Conservation (phyloP, 306 rosid genomes). For the Vicia faba region DNA sequence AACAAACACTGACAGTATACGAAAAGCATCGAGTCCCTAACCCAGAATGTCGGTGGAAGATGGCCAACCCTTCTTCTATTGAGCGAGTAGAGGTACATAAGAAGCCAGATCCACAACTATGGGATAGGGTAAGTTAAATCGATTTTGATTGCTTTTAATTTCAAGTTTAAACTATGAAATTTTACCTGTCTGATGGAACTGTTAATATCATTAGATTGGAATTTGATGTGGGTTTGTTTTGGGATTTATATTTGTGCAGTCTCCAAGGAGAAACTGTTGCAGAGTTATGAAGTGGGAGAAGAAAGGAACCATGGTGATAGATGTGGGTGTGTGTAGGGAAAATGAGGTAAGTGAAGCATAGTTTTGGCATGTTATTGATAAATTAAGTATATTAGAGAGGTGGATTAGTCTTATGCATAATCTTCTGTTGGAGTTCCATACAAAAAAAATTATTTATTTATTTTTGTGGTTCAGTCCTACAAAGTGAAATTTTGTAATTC, state of each 20-base stretch:
- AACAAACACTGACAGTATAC: slow-evolving; percentile 64
- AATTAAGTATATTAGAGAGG: slow-evolving; percentile 22
- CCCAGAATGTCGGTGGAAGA: slow-evolving; percentile 86
- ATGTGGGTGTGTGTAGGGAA: slow-evolving; percentile 74
- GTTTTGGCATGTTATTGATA: slow-evolving; percentile 16
- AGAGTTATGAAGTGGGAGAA: slow-evolving; percentile 55
- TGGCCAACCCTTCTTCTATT: slow-evolving; percentile 63
- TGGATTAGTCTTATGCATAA: slow-evolving; percentile 25
- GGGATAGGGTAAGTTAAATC: slow-evolving; percentile 79
- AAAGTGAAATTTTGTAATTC: slow-evolving; percentile 44
- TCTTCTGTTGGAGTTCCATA: slow-evolving; percentile 33
- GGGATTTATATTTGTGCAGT: slow-evolving; percentile 50
- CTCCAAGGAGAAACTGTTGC: slow-evolving; percentile 97
- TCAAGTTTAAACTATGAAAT: slow-evolving; percentile 1
- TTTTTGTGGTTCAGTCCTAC: slow-evolving; percentile 35
- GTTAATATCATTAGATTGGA: neutral
- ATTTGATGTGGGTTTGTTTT: slow-evolving; percentile 31
- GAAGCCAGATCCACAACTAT: slow-evolving; percentile 77
- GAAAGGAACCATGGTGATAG: slow-evolving; percentile 63
- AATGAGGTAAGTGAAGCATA: slow-evolving; percentile 72
- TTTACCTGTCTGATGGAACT: slow-evolving; percentile 11
- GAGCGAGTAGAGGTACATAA: slow-evolving; percentile 66
- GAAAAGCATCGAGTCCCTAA: slow-evolving; percentile 62
- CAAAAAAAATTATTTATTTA: slow-evolving; percentile 47
- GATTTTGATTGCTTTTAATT: slow-evolving; percentile 4